Base-by-base conservation (phyloP, 2,329 filamentous ascomycete species). In the Scleromitrula shiraiana region DNA sequence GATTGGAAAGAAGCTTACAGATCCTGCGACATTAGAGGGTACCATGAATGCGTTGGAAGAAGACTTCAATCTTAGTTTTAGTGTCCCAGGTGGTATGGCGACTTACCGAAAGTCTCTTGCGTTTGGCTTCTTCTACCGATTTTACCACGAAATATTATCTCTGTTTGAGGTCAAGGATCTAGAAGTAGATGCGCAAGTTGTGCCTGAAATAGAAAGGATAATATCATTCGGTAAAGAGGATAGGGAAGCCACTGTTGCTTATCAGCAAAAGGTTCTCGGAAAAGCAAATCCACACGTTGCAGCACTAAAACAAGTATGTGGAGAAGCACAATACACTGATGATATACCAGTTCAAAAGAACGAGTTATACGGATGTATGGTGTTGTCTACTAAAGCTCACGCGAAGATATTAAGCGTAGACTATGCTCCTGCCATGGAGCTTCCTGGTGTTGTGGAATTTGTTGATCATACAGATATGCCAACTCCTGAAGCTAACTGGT, bases 71-170 rank as follows among this genome's bases (percentile, higher is more conserved):
- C 74, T 98, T 24, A 75, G 79, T 4, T 97, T 95, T 59, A 83
- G 89, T 45, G 93, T 98, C 0, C 93, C 91, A 0, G 93, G 93
- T 56, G 93, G 93, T 30, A 98, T 98, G 93, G 91, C 93, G 0
- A 95, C 89, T 1, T 98, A 97, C 63, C 76, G 93, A 23, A 95
- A 93, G 64, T 87, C 89, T 1, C 71, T 98, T 7, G 91, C 93
- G 0, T 72, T 97, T 44, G 83, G 90, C 2, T 95, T 98, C 74
- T 97, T 97, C 68, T 97, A 97, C 67, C 83, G 89, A 32, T 98
- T 96, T 67, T 97, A 95, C 63, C 87, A 97, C 60, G 91, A 97
- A 53, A 77, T 91, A 0, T 72, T 96, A 35, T 74, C 78, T 0
- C 74, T 75, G 23, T 64, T 94, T 1, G 53, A 70, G 22, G 63